Evolutionary conservation across 2,329 filamentous ascomycete species (phyloP).

Genomic region (Pseudogymnoascus destructans): DNA sequence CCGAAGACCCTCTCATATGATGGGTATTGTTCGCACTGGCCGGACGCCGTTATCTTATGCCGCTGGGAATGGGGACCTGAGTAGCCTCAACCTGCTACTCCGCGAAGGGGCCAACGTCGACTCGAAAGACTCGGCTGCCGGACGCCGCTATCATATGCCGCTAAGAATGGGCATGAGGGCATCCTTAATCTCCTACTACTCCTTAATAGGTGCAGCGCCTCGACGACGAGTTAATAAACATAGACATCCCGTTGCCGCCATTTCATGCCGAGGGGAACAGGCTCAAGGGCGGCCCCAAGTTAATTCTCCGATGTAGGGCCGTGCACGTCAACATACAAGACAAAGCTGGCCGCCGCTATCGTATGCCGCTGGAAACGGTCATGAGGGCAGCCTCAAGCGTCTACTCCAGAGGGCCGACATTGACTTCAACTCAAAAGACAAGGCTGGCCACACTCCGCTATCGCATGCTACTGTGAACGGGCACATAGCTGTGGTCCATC

Average conservation of each 20-base stretch:
- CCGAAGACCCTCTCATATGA: too few relatives aligned
- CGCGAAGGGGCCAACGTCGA: neutral
- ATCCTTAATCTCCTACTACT: neutral
- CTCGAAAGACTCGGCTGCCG: neutral
- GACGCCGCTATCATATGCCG: neutral
- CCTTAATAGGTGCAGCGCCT: too few relatives aligned
- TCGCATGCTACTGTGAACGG: neutral
- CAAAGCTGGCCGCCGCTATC: neutral
- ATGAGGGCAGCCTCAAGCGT: neutral
- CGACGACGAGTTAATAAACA: too few relatives aligned
- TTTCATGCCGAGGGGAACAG: too few relatives aligned
- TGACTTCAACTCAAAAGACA: neutral
- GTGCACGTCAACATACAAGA: too few relatives aligned
- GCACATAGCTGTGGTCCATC: neutral
- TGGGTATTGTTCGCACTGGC: neutral
- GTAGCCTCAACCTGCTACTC: neutral
- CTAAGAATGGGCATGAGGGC: neutral
- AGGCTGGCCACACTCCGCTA: constrained; percentile 24
- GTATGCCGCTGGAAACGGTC: neutral
- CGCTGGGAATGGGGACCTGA: neutral
- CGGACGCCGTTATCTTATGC: neutral
- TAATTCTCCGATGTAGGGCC: too few relatives aligned
- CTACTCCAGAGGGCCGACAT: neutral
- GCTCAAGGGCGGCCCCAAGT: too few relatives aligned
- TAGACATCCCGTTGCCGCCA: too few relatives aligned